Evolutionary conservation across 2,329 filamentous ascomycete species (phyloP).

Genomic region (Alternaria angustiovoidea): DNA sequence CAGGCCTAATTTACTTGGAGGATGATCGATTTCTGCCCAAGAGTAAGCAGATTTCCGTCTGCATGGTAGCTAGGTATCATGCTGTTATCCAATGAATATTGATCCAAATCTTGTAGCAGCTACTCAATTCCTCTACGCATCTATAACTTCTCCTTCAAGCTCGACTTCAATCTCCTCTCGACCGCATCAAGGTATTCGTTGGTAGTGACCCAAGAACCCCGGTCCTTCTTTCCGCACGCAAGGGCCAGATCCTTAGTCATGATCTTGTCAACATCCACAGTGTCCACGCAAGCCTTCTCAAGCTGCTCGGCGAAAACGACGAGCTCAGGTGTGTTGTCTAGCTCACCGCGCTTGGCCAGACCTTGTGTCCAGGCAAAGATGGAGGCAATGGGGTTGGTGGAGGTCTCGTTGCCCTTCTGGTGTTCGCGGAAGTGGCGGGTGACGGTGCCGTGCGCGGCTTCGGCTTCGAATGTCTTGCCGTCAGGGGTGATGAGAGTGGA

Average conservation of each 20-base stretch:
- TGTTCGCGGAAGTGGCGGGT: slow-evolving; percentile 98
- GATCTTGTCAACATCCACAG: slow-evolving; percentile 90
- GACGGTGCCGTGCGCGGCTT: slow-evolving; percentile 97
- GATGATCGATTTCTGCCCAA: slow-evolving; percentile 4
- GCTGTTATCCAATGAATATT: slow-evolving; percentile 2
- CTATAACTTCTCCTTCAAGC: slow-evolving; percentile 79
- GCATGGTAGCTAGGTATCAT: slow-evolving; percentile 2
- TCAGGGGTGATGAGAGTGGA: slow-evolving; percentile 96
- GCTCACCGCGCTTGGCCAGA: slow-evolving; percentile 88
- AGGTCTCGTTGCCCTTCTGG: slow-evolving; percentile 97
- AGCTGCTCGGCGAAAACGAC: slow-evolving; percentile 90
- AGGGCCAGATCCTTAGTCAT: slow-evolving; percentile 99
- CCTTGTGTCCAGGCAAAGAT: slow-evolving; percentile 99
- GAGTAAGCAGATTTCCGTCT: slow-evolving; percentile 7
- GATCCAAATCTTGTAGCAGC: not conserved
- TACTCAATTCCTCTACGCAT: slow-evolving; percentile 2
- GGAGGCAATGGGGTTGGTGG: slow-evolving; percentile 97
- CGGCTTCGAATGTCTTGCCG: slow-evolving; percentile 95
- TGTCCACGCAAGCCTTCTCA: slow-evolving; percentile 92
- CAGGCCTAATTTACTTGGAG: not conserved
- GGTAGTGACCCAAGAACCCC: slow-evolving; percentile 89
- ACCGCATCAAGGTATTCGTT: slow-evolving; percentile 89
- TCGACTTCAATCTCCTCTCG: slow-evolving; percentile 84
- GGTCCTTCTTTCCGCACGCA: slow-evolving; percentile 85
- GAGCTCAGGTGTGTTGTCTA: slow-evolving; percentile 92